These are phyloP conservation scores for Fusarium albidum DNA, from an alignment of 2,329 filamentous ascomycete genomes.

Conservation along the genomic window DNA sequence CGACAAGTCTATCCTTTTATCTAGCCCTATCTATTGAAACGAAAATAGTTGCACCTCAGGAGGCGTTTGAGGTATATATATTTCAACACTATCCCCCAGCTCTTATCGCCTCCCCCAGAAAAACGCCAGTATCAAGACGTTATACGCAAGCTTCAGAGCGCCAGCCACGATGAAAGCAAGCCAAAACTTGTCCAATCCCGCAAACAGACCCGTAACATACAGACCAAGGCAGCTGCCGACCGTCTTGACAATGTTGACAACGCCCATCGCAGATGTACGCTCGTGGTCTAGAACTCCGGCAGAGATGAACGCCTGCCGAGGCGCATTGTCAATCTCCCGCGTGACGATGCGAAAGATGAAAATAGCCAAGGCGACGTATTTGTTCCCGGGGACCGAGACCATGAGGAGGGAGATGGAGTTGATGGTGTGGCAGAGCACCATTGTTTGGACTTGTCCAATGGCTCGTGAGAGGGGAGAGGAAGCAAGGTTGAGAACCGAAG, in stretches of 20 bases:
- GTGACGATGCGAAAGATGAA: constrained; percentile 37
- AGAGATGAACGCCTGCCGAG: constrained; percentile 32
- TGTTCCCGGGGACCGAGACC: constrained; percentile 32
- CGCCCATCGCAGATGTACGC: constrained; percentile 35
- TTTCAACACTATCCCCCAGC: no score
- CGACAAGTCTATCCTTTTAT: no score
- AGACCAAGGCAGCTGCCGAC: constrained; percentile 32
- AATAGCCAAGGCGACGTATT: constrained; percentile 27
- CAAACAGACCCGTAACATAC: constrained; percentile 31
- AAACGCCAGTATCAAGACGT: constrained; percentile 33
- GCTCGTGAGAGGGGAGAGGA: constrained; percentile 26
- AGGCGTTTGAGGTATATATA: no score
- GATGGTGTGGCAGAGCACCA: constrained; percentile 34
- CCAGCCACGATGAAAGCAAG: constrained; percentile 34
- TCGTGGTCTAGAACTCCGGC: constrained; percentile 31
- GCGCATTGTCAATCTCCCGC: constrained; percentile 33
- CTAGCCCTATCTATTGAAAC: no score
- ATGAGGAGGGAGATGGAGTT: constrained; percentile 31
- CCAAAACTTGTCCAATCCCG: constrained; percentile 32
- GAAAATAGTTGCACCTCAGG: no score
- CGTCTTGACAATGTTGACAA: constrained; percentile 37
- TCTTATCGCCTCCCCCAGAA: constrained; percentile 30
- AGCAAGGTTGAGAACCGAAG: constrained; percentile 32
- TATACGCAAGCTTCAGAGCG: constrained; percentile 26
- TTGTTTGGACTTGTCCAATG: constrained; percentile 34